phyloP scores from a whole-genome alignment of 768 basidiomycete species.

The Leccinum incarnatum region DNA sequence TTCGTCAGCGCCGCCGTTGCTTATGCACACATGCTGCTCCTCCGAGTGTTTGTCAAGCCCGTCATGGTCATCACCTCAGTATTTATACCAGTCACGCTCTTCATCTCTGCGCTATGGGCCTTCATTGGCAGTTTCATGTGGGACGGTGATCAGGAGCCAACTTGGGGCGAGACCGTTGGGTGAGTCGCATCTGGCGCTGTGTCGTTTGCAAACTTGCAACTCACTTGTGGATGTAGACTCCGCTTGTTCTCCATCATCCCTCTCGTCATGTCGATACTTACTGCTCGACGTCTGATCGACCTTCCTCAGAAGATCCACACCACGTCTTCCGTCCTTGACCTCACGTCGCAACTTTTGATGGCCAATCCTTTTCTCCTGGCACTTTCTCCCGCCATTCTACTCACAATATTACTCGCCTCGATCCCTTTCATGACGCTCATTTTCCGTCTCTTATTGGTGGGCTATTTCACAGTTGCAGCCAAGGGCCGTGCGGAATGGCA shows the following conservation, averaged over 20 bases:
- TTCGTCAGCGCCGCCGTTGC: constrained; percentile 67
- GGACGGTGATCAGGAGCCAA: constrained; percentile 52
- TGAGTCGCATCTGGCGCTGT: constrained; percentile 35
- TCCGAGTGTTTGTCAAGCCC: constrained; percentile 80
- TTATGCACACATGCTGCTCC: constrained; percentile 70
- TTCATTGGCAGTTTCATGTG: constrained; percentile 78
- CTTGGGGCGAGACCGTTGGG: constrained; percentile 84
- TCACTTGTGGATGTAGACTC: constrained; percentile 17
- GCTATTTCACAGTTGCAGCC: constrained; percentile 47
- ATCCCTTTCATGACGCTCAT: constrained; percentile 79
- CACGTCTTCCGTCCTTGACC: constrained; percentile 52
- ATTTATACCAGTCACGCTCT: constrained; percentile 70
- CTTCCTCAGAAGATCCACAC: constrained; percentile 71
- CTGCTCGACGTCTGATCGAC: constrained; percentile 67
- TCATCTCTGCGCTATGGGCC: constrained; percentile 76
- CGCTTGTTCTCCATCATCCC: constrained; percentile 79
- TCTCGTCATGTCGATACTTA: constrained; percentile 62
- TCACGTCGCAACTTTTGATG: constrained; percentile 69
- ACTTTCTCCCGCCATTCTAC: constrained; percentile 70
- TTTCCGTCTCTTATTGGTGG: constrained; percentile 73
- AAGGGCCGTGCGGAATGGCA: constrained; percentile 48
- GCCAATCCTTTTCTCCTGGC: constrained; percentile 72
- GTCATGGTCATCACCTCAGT: constrained; percentile 77
- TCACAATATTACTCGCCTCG: constrained; percentile 61
- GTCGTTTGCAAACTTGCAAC: background rate